Base-by-base conservation (phyloP, 768 basidiomycete species). In the Hypsizygus marmoreus region DNA sequence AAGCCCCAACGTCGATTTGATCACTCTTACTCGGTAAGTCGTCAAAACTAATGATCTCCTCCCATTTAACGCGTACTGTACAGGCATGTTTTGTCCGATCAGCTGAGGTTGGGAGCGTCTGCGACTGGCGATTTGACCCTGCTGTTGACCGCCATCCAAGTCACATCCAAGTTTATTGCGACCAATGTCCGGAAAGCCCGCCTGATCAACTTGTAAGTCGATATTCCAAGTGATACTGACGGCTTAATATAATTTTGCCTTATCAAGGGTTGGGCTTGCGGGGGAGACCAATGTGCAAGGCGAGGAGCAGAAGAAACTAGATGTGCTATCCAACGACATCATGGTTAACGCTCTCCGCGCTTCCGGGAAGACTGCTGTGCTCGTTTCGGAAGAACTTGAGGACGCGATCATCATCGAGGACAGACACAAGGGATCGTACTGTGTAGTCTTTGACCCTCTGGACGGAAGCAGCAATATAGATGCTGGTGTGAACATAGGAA, bases 221-320 rank as follows among this genome's bases (percentile, higher is more conserved):
- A 28, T 11, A 40, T 12, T 34, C 30, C 14, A 28, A 40, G 19
- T 26, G 43, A 35, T 40, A 34, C 34, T 30, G 31, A 22, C 40
- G 34, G 40, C 39, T 28, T 34, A 41, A 52, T 38, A 47, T 37
- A 45, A 26, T 29, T 10, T 23, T 31, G 28, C 12, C n/a, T n/a
- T 28, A 19, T 30, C n/a, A 60, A 95, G 94, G n/a, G 88, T 99
- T 55, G 97, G 97, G 24, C 78, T 95, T 16, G 97, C 97, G 12
- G 97, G 97, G 12, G 93, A 95, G 62, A 90, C 90, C 20, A 99
- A 99, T 63, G 87, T 95, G 6, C 92, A 95, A 69, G 97, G 97
- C 16, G 97, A 98, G 67, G 97, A 98, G 62, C 97, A 99, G 77
- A 99, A 99, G 79, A 99, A 99, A 72, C 79, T 99, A 42, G 95